Conservation (phyloP, 768 basidiomycete genomes). For the Rhodotorula taiwanensis region DNA sequence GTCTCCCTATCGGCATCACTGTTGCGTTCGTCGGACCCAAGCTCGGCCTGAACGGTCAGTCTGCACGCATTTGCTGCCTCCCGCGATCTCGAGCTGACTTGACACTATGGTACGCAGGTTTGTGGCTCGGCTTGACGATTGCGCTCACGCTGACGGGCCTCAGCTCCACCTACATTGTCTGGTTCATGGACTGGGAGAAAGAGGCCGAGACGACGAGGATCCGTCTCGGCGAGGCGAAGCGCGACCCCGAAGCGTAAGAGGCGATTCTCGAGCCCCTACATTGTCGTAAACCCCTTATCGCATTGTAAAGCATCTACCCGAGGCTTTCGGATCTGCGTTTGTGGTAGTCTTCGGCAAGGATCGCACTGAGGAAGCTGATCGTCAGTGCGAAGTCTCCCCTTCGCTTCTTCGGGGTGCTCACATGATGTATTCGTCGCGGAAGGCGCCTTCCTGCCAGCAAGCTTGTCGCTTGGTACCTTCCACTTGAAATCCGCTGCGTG, state of each 20-base stretch:
- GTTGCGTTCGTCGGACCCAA: constrained; percentile 34
- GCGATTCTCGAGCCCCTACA: no score
- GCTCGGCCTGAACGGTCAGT: constrained; percentile 31
- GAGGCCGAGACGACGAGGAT: constrained; percentile 18
- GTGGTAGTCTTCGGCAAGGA: no score
- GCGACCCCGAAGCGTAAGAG: constrained; percentile 10
- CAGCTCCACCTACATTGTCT: constrained; percentile 22
- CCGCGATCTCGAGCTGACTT: not conserved
- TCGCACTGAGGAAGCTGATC: no score
- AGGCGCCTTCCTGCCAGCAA: not conserved
- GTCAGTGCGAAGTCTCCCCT: no score
- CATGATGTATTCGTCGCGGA: not conserved
- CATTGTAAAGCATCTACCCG: no score
- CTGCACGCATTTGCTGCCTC: no score
- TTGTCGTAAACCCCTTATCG: no score
- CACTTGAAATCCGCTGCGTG: constrained; percentile 18
- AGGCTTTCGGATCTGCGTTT: no score
- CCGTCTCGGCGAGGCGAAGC: constrained; percentile 21
- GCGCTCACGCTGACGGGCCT: constrained; percentile 30
- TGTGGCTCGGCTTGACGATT: constrained; percentile 39
- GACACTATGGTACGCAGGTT: constrained; percentile 5
- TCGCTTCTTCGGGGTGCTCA: no score
- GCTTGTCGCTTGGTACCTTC: constrained; percentile 1
- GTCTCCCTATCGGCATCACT: constrained; percentile 31
- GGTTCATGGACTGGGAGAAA: constrained; percentile 29